phyloP scores from a whole-genome alignment of 2,329 filamentous ascomycete genomes.

The Grosmannia clavigera region DNA sequence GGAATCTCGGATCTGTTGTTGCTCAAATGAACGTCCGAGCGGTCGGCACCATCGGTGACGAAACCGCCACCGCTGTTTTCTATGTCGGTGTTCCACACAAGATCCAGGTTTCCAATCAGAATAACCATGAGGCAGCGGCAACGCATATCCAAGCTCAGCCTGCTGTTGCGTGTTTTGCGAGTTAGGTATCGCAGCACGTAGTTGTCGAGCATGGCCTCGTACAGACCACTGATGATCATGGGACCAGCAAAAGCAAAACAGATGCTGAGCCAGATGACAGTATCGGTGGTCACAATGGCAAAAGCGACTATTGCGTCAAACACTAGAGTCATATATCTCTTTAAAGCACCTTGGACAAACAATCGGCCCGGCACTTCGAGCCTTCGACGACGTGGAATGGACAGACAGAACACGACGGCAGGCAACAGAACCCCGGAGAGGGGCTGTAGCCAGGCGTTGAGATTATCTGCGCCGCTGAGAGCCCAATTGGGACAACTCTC shows the following conservation, averaged over 20 bases:
- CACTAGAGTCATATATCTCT: conserved; percentile 8
- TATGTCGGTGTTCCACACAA: conserved; percentile 12
- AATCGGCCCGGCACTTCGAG: conserved; percentile 11
- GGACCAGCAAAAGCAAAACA: conserved; percentile 18
- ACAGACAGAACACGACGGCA: conserved; percentile 17
- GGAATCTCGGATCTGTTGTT: too few relatives aligned
- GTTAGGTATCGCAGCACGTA: conserved; percentile 14
- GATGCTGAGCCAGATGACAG: conserved; percentile 17
- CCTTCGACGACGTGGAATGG: conserved; percentile 16
- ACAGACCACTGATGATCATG: conserved; percentile 19
- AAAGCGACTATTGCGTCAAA: conserved; percentile 10
- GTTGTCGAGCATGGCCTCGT: conserved; percentile 19
- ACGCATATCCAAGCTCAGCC: conserved; percentile 15
- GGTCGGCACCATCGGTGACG: not conserved
- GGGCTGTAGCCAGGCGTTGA: conserved; percentile 16
- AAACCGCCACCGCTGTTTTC: not conserved
- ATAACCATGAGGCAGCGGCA: conserved; percentile 17
- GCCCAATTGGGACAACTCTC: conserved; percentile 16
- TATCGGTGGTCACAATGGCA: conserved; percentile 15
- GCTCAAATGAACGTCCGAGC: too few relatives aligned
- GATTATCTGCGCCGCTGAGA: conserved; percentile 10
- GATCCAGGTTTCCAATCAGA: conserved; percentile 17
- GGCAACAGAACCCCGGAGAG: conserved; percentile 17
- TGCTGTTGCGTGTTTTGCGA: conserved; percentile 10
- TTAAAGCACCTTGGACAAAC: conserved; percentile 11